Percentiles rank a stretch among this genome's conserved stretches.
phyloP scores from a whole-genome alignment of 495 filamentous ascomycete species.

The Neurospora tetrasperma region DNA sequence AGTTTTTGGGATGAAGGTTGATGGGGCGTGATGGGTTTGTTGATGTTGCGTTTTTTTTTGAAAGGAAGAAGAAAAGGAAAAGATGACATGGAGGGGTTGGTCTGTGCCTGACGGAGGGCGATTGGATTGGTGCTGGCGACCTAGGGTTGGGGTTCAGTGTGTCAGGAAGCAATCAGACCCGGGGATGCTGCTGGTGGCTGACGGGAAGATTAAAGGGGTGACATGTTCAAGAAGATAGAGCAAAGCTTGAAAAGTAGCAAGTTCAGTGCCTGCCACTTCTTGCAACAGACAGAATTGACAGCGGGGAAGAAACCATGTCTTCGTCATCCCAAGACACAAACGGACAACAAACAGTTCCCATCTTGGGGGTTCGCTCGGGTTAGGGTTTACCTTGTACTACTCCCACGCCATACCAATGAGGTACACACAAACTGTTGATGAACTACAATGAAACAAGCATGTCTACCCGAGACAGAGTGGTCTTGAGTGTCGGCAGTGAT shows the following conservation, averaged over 20 bases:
- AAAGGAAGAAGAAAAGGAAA: neutral
- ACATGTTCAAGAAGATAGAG: neutral
- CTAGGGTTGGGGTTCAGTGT: neutral
- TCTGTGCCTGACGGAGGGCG: neutral
- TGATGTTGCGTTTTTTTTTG: neutral
- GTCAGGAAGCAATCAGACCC: neutral
- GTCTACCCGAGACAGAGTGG: neutral
- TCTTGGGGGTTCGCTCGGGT: neutral
- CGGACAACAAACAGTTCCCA: neutral
- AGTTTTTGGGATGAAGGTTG: neutral
- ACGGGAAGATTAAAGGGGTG: neutral
- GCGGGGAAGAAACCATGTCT: neutral
- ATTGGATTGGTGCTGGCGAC: neutral
- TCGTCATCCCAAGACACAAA: neutral
- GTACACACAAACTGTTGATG: neutral
- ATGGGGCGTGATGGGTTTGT: neutral
- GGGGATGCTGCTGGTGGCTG: neutral
- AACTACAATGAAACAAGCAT: neutral
- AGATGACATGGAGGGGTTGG: neutral
- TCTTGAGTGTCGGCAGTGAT: neutral
- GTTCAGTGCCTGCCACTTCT: neutral
- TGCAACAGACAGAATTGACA: neutral
- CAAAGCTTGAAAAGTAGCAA: neutral
- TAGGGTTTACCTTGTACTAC: neutral
- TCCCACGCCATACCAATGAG: neutral